Conservation (phyloP, 345 rosid genomes). For the Luvunga scandens region DNA sequence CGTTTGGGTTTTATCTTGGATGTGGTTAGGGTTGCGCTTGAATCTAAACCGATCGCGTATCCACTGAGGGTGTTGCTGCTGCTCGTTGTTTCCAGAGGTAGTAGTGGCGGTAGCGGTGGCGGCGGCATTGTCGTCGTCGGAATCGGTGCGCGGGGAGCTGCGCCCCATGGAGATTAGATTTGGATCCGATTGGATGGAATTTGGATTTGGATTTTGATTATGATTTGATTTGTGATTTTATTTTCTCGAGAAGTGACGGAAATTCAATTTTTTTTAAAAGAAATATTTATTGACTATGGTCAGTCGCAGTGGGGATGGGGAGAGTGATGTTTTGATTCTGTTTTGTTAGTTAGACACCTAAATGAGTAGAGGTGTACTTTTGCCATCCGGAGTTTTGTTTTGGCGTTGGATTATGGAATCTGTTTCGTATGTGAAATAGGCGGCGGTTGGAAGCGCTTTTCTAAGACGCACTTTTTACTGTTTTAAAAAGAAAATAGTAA, state of each 20-base stretch:
- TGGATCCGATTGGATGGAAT: not conserved
- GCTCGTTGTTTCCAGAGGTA: constrained; percentile 23
- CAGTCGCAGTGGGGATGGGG: not conserved
- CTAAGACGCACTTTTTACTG: too few relatives aligned
- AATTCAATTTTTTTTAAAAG: too few relatives aligned
- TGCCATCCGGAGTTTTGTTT: too few relatives aligned
- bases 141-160: constrained; percentile 34
- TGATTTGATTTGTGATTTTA: not conserved
- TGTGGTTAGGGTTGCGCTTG: constrained; percentile 48
- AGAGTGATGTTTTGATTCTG: not conserved
- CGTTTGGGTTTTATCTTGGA: constrained; percentile 30
- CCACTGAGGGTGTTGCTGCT: constrained; percentile 27
- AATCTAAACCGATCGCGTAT: constrained; percentile 68
- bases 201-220: not conserved
- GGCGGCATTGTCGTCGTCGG: constrained; percentile 36
- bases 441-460: not conserved
- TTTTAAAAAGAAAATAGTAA: too few relatives aligned
- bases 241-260: not conserved
- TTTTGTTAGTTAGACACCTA: not conserved
- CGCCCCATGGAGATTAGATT: constrained; percentile 41
- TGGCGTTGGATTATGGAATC: not conserved
- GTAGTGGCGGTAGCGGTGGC: constrained; percentile 6
- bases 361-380: not conserved
- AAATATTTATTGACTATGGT: too few relatives aligned
- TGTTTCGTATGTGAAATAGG: not conserved